Base-by-base conservation (phyloP, 352 stramenopile genomes). In the Blastocystis sp. region DNA sequence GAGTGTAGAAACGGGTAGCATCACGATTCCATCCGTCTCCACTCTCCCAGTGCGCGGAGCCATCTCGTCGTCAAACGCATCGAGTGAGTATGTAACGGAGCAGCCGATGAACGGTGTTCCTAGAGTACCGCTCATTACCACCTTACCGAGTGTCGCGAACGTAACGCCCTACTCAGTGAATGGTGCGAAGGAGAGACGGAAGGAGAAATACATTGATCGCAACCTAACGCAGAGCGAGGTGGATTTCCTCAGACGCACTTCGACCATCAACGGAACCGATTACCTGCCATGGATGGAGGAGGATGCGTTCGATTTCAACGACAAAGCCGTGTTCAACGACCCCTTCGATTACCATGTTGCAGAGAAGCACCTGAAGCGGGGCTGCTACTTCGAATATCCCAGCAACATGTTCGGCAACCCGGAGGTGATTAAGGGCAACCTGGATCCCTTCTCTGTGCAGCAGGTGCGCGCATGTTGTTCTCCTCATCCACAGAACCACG, bases 401-500 rank as follows among this genome's bases (percentile, higher is more conserved):
- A 21, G 4, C 1, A 10, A 53, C 21, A 14, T 69, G 34, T 84
- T 56, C 41, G 21, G 5, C 41, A 41, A 67, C 34, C 34, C 56
- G 11, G 40, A 23, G 9, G 14, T 84, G n/a, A 84, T 84, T 38
- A 84, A 69, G 14, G 34, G 61, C 2, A 11, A 52, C 3, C 41
- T 84, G 53, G 60, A 84, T 48, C 74, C 74, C n/a, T 70, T 84
- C 66, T 23, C 34, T 52, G 52, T 84, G 10, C 4, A 34, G n/a
- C 64, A 74, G 64, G 64, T 74, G 53, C 19, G 41, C 2, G 17
- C 56, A 14, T 84, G 11, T n/a, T 2, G 74, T 5, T 21, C 10
- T 0, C 62, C 17, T 28, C 38, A 89, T 11, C 14, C 34, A 11
- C 89, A 93, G 88, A 94, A 97, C 69, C 91, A 95, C 59, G 94